Conservation (phyloP, 495 filamentous ascomycete genomes). For the Lophiostoma macrostomum region DNA sequence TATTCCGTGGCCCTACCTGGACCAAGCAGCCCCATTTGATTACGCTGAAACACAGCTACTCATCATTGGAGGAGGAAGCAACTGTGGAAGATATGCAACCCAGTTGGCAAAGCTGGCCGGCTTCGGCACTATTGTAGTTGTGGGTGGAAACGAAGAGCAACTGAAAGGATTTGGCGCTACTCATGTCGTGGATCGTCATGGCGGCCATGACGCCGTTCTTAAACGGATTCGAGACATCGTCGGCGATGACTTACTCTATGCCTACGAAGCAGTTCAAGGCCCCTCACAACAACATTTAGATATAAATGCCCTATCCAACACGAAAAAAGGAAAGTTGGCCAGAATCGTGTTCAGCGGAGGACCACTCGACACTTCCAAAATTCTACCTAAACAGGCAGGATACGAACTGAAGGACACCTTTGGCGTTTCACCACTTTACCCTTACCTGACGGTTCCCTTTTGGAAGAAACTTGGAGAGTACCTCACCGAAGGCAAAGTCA, state of each 20-base stretch:
- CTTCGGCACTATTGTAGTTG: conserved; percentile 35
- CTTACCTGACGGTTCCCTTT: conserved; percentile 10
- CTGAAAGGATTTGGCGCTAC: conserved; percentile 29
- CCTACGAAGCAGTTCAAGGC: conserved; percentile 36
- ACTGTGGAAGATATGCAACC: conserved; percentile 28
- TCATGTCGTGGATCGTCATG: conserved; percentile 33
- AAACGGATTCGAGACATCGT: conserved; percentile 34
- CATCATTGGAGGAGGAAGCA: conserved; percentile 37
- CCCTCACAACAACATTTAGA: conserved; percentile 27
- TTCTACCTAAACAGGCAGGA: conserved; percentile 29
- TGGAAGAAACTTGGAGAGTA: conserved; percentile 33
- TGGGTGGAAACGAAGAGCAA: conserved; percentile 17
- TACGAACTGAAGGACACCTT: conserved; percentile 28
- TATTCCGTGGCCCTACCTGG: conserved; percentile 24
- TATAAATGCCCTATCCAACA: conserved; percentile 35
- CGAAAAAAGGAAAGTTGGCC: conserved; percentile 36
- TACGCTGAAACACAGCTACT: conserved; percentile 32
- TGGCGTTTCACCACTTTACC: conserved; percentile 1
- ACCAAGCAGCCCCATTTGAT: conserved; percentile 24
- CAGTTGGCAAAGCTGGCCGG: conserved; percentile 30
- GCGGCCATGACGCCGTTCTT: conserved; percentile 26
- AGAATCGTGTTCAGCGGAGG: conserved; percentile 18
- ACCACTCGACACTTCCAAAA: conserved; percentile 25
- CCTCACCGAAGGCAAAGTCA: conserved; percentile 31
- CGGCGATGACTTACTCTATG: conserved; percentile 40